Evolutionary conservation across 495 filamentous ascomycete species (phyloP).

Genomic region (Penicillium angulare): DNA sequence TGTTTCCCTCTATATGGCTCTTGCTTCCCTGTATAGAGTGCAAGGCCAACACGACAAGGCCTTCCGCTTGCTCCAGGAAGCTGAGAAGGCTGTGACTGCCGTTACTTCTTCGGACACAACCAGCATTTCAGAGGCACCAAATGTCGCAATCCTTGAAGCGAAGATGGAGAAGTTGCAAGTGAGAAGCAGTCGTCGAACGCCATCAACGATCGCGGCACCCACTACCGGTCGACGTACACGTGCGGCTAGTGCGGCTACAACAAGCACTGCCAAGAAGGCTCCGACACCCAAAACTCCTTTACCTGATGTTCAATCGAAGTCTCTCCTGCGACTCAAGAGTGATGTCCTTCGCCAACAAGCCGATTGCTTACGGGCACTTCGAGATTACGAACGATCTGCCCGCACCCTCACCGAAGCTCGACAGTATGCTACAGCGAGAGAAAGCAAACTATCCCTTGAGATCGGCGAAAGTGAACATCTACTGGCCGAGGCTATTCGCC

Average conservation of each 20-base stretch:
- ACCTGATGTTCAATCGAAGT: constrained; percentile 50
- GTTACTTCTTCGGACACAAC: constrained; percentile 23
- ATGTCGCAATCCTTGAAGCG: constrained; percentile 30
- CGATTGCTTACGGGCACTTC: constrained; percentile 37
- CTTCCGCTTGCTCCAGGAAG: constrained; percentile 42
- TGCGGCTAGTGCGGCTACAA: constrained; percentile 28
- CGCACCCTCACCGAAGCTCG: constrained; percentile 31
- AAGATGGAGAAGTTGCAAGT: constrained; percentile 42
- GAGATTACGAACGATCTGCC: constrained; percentile 41
- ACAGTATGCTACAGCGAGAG: constrained; percentile 33
- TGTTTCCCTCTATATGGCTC: constrained; percentile 43
- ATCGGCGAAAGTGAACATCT: constrained; percentile 49
- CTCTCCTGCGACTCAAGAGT: constrained; percentile 57
- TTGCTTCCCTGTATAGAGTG: constrained; percentile 39
- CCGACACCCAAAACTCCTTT: constrained; percentile 23
- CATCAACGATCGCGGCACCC: constrained; percentile 16
- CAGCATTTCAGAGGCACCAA: constrained; percentile 12
- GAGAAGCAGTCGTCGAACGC: constrained; percentile 27
- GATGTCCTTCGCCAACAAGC: constrained; percentile 66
- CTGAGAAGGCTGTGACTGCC: constrained; percentile 38
- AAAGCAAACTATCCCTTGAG: constrained; percentile 40
- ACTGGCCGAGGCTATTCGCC: constrained; percentile 57
- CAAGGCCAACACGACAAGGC: constrained; percentile 50
- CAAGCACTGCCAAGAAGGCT: constrained; percentile 29
- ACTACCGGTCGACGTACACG: constrained; percentile 31